phyloP scores from a whole-genome alignment of 352 stramenopile species.

The Globisporangium canariense region DNA sequence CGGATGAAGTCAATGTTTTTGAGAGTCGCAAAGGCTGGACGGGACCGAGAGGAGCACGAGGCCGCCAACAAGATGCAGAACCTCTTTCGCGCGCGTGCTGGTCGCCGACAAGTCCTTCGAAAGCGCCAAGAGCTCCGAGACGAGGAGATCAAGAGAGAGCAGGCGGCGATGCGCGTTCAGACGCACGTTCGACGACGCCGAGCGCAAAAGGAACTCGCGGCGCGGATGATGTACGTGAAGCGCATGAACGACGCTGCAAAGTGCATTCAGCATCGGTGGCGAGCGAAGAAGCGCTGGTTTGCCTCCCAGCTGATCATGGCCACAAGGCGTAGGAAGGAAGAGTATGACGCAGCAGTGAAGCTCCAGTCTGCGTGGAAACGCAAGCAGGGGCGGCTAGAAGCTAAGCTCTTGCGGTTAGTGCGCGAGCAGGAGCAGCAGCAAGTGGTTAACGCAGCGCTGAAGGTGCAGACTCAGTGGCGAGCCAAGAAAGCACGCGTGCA shows the following conservation, averaged over 20 bases:
- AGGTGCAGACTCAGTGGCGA: slow-evolving; percentile 52
- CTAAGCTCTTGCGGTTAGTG: slow-evolving; percentile 37
- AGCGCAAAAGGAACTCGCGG: slow-evolving; percentile 34
- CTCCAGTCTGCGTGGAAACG: slow-evolving; percentile 63
- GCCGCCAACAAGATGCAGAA: slow-evolving; percentile 65
- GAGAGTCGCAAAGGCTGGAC: slow-evolving; percentile 26
- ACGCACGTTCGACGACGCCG: slow-evolving; percentile 31
- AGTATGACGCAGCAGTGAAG: slow-evolving; percentile 44
- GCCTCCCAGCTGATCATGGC: slow-evolving; percentile 39
- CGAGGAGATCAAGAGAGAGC: slow-evolving; percentile 28
- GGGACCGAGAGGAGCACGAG: slow-evolving; percentile 34
- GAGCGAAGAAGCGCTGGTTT: slow-evolving; percentile 37
- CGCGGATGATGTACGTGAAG: slow-evolving; percentile 23
- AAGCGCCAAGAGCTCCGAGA: slow-evolving; percentile 37
- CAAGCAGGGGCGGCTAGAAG: slow-evolving; percentile 38
- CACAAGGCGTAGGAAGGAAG: slow-evolving; percentile 25
- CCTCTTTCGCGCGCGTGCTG: slow-evolving; percentile 44
- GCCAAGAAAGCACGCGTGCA: slow-evolving; percentile 30
- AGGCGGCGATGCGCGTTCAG: slow-evolving; percentile 44
- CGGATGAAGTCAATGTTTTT: slow-evolving; percentile 27
- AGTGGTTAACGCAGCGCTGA: slow-evolving; percentile 28
- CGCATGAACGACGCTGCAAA: slow-evolving; percentile 31
- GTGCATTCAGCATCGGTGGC: slow-evolving; percentile 55
- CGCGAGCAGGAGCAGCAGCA: slow-evolving; percentile 36
- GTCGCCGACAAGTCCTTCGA: slow-evolving; percentile 29